Evolutionary conservation across 179 eudicot species (phyloP).

Genomic region (Silene coronaria): DNA sequence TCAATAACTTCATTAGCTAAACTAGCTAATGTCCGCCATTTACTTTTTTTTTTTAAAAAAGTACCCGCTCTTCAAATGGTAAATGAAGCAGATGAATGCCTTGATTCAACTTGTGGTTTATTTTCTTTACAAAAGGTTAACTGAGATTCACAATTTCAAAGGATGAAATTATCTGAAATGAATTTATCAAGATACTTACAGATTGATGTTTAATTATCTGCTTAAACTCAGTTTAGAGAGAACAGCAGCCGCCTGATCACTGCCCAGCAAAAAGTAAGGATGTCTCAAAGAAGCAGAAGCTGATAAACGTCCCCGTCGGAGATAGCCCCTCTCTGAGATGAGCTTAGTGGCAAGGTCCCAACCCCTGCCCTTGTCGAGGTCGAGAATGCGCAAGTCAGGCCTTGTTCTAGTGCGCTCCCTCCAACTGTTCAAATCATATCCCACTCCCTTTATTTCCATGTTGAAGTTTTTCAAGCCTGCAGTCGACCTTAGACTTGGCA

Average conservation of each 20-base stretch:
- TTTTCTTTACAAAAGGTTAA: not conserved
- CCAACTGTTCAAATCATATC: constrained; percentile 74
- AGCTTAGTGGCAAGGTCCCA: constrained; percentile 94
- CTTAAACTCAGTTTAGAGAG: constrained; percentile 72
- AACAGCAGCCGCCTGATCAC: constrained; percentile 94
- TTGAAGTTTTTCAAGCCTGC: constrained; percentile 84
- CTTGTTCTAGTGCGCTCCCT: constrained; percentile 69
- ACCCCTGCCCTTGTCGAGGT: constrained; percentile 87
- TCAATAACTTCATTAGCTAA: no score
- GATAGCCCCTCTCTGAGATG: constrained; percentile 69
- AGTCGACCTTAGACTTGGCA: constrained; percentile 70
- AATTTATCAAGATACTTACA: constrained; percentile 11
- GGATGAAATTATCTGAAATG: not conserved
- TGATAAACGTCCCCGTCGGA: constrained; percentile 74
- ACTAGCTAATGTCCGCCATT: no score
- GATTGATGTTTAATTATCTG: constrained; percentile 16
- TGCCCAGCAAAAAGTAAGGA: constrained; percentile 92
- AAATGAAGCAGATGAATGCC: no score
- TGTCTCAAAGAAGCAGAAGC: constrained; percentile 94
- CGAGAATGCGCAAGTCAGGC: constrained; percentile 77
- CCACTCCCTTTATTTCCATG: constrained; percentile 50
- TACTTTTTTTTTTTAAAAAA: no score
- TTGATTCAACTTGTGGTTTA: no score
- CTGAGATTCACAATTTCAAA: not conserved
- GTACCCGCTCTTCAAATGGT: no score